Evolutionary conservation across 805 yeast genomes (phyloP).

Genomic region (Deakozyma indianensis): DNA sequence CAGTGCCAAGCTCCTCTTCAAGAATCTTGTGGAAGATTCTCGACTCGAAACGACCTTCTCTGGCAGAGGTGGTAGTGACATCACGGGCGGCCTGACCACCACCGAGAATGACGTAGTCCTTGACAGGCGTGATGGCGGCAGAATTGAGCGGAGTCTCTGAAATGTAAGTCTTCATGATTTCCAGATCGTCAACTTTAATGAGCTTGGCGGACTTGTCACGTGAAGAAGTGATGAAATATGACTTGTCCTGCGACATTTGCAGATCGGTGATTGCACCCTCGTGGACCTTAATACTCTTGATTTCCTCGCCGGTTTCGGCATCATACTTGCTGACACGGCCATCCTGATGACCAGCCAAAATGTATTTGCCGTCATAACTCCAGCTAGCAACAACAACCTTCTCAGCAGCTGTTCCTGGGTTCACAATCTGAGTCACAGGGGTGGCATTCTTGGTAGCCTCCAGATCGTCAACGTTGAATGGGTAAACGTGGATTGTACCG

Average conservation of each 20-base stretch:
- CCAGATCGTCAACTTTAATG: slow-evolving; percentile 63
- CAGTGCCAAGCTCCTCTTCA: slow-evolving; percentile 92
- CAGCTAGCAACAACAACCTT: slow-evolving; percentile 78
- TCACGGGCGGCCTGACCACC: slow-evolving; percentile 99
- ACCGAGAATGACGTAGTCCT: slow-evolving; percentile 84
- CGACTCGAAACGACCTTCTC: slow-evolving; percentile 94
- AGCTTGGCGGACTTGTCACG: slow-evolving; percentile 79
- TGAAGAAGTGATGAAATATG: slow-evolving; percentile 85
- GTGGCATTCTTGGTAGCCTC: slow-evolving; percentile 30
- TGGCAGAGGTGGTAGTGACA: slow-evolving; percentile 90
- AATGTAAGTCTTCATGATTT: slow-evolving; percentile 55
- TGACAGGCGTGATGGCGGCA: slow-evolving; percentile 85
- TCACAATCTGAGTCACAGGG: slow-evolving; percentile 26
- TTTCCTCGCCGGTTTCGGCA: slow-evolving; percentile 56
- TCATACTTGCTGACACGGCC: slow-evolving; percentile 76
- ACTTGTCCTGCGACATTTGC: slow-evolving; percentile 74
- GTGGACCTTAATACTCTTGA: slow-evolving; percentile 50
- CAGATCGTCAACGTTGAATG: slow-evolving; percentile 37
- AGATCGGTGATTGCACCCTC: slow-evolving; percentile 67
- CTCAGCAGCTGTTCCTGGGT: slow-evolving; percentile 15
- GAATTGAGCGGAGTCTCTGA: slow-evolving; percentile 93
- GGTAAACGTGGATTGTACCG: slow-evolving; percentile 61
- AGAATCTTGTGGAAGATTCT: slow-evolving; percentile 90
- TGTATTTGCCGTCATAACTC: slow-evolving; percentile 59
- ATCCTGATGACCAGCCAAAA: slow-evolving; percentile 79